These are phyloP conservation scores for Aspergillus awamori DNA, from an alignment of 2,329 filamentous ascomycete species.

Conservation along the genomic window DNA sequence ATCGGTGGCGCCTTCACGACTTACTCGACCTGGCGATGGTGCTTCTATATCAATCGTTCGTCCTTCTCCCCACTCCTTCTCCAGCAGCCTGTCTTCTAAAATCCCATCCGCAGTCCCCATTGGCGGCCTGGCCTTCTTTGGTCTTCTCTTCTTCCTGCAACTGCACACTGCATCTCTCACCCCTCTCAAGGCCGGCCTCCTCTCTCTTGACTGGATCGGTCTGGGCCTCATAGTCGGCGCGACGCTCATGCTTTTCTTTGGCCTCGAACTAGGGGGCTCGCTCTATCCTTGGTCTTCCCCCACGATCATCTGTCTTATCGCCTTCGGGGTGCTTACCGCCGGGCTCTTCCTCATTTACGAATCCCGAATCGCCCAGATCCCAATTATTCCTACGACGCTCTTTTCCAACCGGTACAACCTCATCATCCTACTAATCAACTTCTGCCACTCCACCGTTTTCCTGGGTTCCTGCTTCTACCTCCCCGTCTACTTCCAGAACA, in stretches of 20 bases:
- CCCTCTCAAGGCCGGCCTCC: constrained; percentile 30
- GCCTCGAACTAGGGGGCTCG: constrained; percentile 71
- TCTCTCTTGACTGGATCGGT: constrained; percentile 59
- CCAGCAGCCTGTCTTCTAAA: not conserved
- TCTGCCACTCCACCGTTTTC: constrained; percentile 70
- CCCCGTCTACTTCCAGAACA: constrained; percentile 74
- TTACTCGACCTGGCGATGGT: constrained; percentile 58
- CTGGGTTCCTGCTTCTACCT: constrained; percentile 73
- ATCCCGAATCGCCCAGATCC: constrained; percentile 69
- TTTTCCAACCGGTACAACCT: constrained; percentile 65
- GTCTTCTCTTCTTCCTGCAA: constrained; percentile 5
- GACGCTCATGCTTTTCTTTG: constrained; percentile 58
- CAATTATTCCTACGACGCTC: constrained; percentile 70
- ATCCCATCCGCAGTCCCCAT: not conserved
- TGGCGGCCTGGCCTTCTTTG: constrained; percentile 7
- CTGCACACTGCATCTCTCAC: constrained; percentile 23
- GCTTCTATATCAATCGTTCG: constrained; percentile 27
- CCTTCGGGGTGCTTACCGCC: constrained; percentile 67
- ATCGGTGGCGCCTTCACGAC: constrained; percentile 50
- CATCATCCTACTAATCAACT: constrained; percentile 63
- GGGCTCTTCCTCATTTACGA: constrained; percentile 71
- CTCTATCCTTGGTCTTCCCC: constrained; percentile 72
- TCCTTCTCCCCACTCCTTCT: not conserved
- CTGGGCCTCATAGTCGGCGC: constrained; percentile 65
- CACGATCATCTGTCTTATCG: constrained; percentile 71